Conservation (phyloP, 139 green algal genomes). For the Pleodorina starrii region DNA sequence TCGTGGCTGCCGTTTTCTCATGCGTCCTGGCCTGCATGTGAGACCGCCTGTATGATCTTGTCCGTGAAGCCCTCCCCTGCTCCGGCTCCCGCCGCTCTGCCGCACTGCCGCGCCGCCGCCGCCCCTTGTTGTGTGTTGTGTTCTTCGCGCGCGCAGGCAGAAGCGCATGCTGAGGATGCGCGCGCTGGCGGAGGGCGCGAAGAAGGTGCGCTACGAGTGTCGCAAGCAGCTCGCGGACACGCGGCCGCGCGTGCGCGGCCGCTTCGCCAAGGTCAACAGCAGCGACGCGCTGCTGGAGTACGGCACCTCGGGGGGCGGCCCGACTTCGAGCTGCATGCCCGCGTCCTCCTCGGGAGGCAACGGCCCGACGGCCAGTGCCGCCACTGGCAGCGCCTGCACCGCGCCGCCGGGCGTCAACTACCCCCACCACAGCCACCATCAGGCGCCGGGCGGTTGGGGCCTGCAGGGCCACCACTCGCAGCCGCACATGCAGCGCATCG, state of each 20-base stretch:
- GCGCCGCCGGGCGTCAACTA: not conserved
- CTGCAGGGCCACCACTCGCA: not conserved
- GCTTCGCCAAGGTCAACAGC: slow-evolving; percentile 36
- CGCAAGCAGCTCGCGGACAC: slow-evolving; percentile 32
- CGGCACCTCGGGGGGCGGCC: not conserved
- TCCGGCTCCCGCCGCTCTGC: too few species aligned
- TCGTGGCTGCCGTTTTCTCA: too few species aligned
- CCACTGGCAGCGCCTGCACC: not conserved
- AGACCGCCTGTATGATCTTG: too few species aligned
- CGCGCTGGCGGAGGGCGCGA: slow-evolving; percentile 19
- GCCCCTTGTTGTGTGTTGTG: too few species aligned
- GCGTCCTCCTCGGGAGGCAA: not conserved
- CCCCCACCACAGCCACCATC: not conserved
- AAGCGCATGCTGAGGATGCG: slow-evolving; percentile 43
- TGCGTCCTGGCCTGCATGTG: too few species aligned
- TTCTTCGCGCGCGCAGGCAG: too few species aligned
- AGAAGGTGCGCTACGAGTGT: slow-evolving; percentile 37
- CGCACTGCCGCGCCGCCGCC: too few species aligned
- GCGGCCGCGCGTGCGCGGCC: not conserved
- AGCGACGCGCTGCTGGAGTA: not conserved
- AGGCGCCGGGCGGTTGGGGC: not conserved
- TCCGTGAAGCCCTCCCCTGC: too few species aligned
- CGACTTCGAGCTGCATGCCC: not conserved
- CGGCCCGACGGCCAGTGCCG: not conserved
- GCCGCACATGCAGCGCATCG: slow-evolving; percentile 43